Evolutionary conservation across 371 early-diverging fungal species (phyloP).

Genomic region (Apophysomyces trapeziformis): DNA sequence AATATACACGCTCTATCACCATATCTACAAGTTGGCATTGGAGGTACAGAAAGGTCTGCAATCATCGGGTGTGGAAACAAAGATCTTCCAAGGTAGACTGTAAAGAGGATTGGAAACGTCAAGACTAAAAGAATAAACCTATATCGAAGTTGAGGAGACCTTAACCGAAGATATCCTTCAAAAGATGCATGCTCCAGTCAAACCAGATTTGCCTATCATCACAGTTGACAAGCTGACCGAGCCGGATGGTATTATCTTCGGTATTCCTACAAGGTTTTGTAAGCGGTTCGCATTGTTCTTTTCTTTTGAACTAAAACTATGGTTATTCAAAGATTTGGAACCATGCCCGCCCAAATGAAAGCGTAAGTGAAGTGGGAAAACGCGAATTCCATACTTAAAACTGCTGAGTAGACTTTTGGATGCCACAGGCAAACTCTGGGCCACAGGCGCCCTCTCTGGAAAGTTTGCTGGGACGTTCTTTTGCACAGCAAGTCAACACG

Average conservation of each 20-base stretch:
- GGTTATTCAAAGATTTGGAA: constrained; percentile 45
- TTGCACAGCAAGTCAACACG: constrained; percentile 75
- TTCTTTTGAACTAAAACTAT: not conserved
- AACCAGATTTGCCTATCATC: constrained; percentile 67
- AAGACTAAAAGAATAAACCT: not conserved
- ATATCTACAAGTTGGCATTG: constrained; percentile 73
- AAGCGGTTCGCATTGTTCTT: not conserved
- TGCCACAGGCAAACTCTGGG: constrained; percentile 77
- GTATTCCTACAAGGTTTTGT: constrained; percentile 71
- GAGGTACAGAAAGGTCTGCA: constrained; percentile 69
- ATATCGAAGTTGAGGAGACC: constrained; percentile 59
- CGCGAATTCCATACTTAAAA: not conserved
- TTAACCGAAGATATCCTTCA: constrained; percentile 66
- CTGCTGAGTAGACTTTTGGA: constrained; percentile 53
- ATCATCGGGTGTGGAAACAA: constrained; percentile 59
- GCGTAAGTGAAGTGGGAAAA: constrained; percentile 30
- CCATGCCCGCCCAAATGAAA: constrained; percentile 79
- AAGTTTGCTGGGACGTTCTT: constrained; percentile 79
- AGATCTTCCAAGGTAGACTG: constrained; percentile 61
- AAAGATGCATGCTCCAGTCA: constrained; percentile 74
- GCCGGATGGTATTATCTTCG: constrained; percentile 83
- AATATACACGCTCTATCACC: constrained; percentile 76
- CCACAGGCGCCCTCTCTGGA: constrained; percentile 62
- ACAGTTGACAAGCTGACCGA: constrained; percentile 60
- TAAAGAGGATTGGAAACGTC: not conserved